Evolutionary conservation across 1,284 basidiomycete species (phyloP).

Genomic region (Cryptococcus depauperatus): DNA sequence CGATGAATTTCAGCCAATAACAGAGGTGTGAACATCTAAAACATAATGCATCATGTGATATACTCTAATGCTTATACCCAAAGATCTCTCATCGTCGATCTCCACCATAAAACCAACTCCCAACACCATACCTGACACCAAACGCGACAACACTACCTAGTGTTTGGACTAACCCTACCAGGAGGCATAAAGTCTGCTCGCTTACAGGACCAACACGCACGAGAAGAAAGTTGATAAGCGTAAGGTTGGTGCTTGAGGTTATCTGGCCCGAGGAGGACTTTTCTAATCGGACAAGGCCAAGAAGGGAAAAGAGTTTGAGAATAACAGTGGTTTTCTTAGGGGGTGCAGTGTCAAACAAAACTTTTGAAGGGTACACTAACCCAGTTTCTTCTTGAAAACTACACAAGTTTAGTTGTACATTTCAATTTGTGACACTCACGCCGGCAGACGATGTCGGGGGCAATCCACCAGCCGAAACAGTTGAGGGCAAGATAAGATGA

Average conservation of each 20-base stretch:
- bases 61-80: conserved; percentile 1
- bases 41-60: too few species aligned
- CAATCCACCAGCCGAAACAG: conserved; percentile 88
- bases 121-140: conserved; percentile 74
- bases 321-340: conserved; percentile 52
- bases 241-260: conserved; percentile 69
- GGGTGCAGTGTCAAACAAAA: conserved; percentile 52
- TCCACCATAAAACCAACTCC: conserved; percentile 78
- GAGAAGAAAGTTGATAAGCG: conserved; percentile 75
- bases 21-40: too few species aligned
- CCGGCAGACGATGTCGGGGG: conserved; percentile 86
- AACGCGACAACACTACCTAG: conserved; percentile 70
- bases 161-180: conserved; percentile 66
- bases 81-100: conserved; percentile 57
- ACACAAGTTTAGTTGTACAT: background rate
- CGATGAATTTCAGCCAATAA: conserved; percentile 65
- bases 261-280: conserved; percentile 49
- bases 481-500: conserved; percentile 87
- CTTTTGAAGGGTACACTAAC: conserved; percentile 64
- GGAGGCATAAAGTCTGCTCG: conserved; percentile 65
- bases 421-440: conserved; percentile 48
- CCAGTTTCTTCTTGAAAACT: conserved; percentile 68
- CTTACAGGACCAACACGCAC: conserved; percentile 69
- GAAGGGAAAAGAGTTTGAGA: conserved; percentile 53
- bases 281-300: conserved; percentile 63